phyloP scores from a whole-genome alignment of 2,329 filamentous ascomycete species.

The Hymenoscyphus occultus region DNA sequence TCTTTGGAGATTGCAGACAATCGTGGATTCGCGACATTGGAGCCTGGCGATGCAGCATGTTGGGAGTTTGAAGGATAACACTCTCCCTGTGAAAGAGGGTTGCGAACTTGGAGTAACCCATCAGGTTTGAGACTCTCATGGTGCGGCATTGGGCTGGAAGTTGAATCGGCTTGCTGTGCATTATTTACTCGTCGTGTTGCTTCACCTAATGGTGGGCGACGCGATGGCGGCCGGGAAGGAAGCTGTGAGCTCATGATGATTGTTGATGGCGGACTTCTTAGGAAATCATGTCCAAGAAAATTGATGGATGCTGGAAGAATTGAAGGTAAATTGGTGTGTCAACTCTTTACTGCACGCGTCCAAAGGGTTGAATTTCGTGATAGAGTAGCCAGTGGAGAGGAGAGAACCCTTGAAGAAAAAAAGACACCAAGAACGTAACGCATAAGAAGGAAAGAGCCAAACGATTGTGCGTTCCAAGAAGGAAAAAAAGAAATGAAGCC shows the following conservation, averaged over 20 bases:
- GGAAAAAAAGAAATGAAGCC: neutral
- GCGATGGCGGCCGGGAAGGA: conserved; percentile 28
- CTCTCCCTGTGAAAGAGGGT: conserved; percentile 14
- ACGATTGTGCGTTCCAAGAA: neutral
- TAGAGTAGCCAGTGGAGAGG: neutral
- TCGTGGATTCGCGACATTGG: conserved; percentile 34
- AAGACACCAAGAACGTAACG: neutral
- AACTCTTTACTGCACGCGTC: neutral
- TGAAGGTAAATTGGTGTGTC: neutral
- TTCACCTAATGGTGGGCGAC: conserved; percentile 35
- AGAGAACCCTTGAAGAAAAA: conserved; percentile 1
- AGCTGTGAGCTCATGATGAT: conserved; percentile 25
- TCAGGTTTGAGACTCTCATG: conserved; percentile 30
- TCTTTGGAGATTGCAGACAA: conserved; percentile 38
- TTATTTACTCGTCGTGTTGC: conserved; percentile 36
- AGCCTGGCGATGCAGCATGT: conserved; percentile 30
- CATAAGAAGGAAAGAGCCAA: conserved; percentile 1
- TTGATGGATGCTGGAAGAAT: neutral
- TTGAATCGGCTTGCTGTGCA: conserved; percentile 17
- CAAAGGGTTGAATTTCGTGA: neutral
- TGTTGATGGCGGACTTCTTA: neutral
- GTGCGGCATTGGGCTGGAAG: conserved; percentile 21
- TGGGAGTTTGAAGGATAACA: conserved; percentile 15
- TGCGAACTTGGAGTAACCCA: conserved; percentile 22
- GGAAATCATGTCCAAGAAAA: conserved; percentile 1